phyloP scores from a whole-genome alignment of 2,329 filamentous ascomycete genomes.

The Gremmenia infestans region DNA sequence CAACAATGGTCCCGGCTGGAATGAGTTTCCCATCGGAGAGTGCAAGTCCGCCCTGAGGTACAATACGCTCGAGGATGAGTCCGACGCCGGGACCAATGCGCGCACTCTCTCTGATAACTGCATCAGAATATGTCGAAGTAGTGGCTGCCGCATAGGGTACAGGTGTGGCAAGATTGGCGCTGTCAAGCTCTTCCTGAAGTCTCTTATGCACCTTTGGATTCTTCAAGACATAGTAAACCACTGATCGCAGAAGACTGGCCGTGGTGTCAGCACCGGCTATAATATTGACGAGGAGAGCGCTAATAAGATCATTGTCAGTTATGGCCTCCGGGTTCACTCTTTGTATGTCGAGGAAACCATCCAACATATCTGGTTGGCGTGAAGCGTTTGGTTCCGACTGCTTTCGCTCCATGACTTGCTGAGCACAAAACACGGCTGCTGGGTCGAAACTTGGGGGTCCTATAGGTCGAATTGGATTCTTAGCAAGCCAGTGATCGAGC shows the following conservation, averaged over 20 bases:
- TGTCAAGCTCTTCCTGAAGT: constrained; percentile 36
- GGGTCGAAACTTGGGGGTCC: constrained; percentile 14
- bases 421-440: constrained; percentile 10
- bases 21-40: constrained; percentile 41
- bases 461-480: constrained; percentile 17
- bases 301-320: constrained; percentile 6
- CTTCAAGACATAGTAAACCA: constrained; percentile 36
- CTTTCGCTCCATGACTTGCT: constrained; percentile 9
- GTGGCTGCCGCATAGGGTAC: constrained; percentile 24
- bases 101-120: constrained; percentile 45
- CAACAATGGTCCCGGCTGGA: constrained; percentile 45
- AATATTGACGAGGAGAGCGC: constrained; percentile 8
- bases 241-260: constrained; percentile 29
- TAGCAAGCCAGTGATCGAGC: constrained; percentile 17
- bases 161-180: constrained; percentile 26
- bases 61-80: constrained; percentile 45
- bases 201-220: constrained; percentile 26
- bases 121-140: constrained; percentile 41
- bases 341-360: constrained; percentile 23
- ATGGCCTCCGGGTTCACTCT: constrained; percentile 4
- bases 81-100: constrained; percentile 45
- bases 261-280: constrained; percentile 34
- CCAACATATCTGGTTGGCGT: constrained; percentile 23
- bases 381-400: background rate
- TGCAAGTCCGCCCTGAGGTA: constrained; percentile 37